Base-by-base conservation (phyloP, 805 yeast genomes). In the Spathaspora arborariae region DNA sequence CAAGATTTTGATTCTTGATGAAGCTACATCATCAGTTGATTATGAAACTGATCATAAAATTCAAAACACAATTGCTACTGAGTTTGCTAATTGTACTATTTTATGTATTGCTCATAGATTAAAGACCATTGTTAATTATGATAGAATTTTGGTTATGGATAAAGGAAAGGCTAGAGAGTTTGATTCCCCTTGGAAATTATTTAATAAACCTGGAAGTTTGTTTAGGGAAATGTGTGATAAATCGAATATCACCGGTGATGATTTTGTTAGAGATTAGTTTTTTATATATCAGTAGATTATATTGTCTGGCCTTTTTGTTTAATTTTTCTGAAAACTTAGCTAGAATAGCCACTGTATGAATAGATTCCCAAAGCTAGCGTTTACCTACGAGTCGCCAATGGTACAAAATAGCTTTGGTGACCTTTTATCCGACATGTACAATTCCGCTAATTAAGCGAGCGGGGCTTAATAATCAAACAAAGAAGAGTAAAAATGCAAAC, bases 31-130 rank as follows among this genome's bases (percentile, higher is more conserved):
- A 2, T 63, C 69, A 2, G 72, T 68, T 41, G 74, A 68, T 48
- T 68, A 62, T 49, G 69, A 65, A 45, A 68, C 74, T 9, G 74
- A 68, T 49, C 56, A 57, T 21, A 67, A 64, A 51, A 66, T 68
- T 34, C 72, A 68, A 46, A 49, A 53, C 5, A 65, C 69, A 18
- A 65, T 68, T 36, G 56, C 58, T 3, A 52, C 48, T 13, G 72
- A 67, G 48, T 68, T 68, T 47, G 49, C 51, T 20, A 56, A 63
- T 20, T 62, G 70, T 45, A 67, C 72, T 5, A 64, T 67, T 19
- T 57, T 68, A 51, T 66, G 72, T 50, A 67, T 68, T 50, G 74
- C 72, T 3, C 72, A 68, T 51, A 58, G 74, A 51, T 59, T 68
- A 56, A 67, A 60, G 50, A 68, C 72, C 2, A 68, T 68, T 41